These are phyloP conservation scores for Coniosporium tulheliwenetii DNA, from an alignment of 2,329 filamentous ascomycete species.

Conservation along the genomic window DNA sequence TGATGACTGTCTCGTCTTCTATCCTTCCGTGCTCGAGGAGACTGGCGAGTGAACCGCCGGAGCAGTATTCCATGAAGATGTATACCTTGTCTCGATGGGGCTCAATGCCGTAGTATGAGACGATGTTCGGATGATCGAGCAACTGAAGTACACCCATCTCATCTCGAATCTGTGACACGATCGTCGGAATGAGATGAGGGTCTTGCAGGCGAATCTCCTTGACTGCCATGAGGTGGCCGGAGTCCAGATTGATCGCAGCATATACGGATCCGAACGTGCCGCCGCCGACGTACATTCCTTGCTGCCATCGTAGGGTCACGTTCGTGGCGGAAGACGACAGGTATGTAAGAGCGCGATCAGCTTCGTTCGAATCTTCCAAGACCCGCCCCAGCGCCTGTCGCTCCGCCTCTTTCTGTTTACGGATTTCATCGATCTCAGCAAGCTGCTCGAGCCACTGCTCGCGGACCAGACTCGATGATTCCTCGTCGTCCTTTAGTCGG, in stretches of 20 bases:
- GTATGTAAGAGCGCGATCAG: slow-evolving; percentile 85
- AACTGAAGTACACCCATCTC: slow-evolving; percentile 96
- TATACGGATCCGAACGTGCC: slow-evolving; percentile 97
- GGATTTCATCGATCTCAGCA: slow-evolving; percentile 57
- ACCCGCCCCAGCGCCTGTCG: slow-evolving; percentile 80
- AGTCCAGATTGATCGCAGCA: slow-evolving; percentile 91
- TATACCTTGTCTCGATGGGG: slow-evolving; percentile 99
- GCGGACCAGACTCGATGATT: slow-evolving; percentile 59
- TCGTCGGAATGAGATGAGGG: slow-evolving; percentile 85
- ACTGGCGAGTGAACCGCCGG: slow-evolving; percentile 77
- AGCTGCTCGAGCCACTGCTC: slow-evolving; percentile 62
- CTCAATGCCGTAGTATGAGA: slow-evolving; percentile 95
- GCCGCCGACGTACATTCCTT: slow-evolving; percentile 94
- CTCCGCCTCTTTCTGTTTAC: slow-evolving; percentile 69
- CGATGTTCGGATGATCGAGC: slow-evolving; percentile 91
- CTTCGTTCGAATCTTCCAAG: slow-evolving; percentile 86
- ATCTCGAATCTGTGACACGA: slow-evolving; percentile 85
- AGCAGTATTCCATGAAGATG: slow-evolving; percentile 99
- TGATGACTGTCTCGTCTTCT: slow-evolving; percentile 93
- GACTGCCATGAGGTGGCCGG: slow-evolving; percentile 91
- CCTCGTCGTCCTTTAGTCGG: slow-evolving; percentile 61
- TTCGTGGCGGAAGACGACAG: slow-evolving; percentile 90
- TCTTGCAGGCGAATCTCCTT: slow-evolving; percentile 97
- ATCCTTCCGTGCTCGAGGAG: slow-evolving; percentile 91
- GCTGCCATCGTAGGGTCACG: slow-evolving; percentile 92